phyloP scores from a whole-genome alignment of 768 basidiomycete genomes.

The Hirschioporus abietinus region DNA sequence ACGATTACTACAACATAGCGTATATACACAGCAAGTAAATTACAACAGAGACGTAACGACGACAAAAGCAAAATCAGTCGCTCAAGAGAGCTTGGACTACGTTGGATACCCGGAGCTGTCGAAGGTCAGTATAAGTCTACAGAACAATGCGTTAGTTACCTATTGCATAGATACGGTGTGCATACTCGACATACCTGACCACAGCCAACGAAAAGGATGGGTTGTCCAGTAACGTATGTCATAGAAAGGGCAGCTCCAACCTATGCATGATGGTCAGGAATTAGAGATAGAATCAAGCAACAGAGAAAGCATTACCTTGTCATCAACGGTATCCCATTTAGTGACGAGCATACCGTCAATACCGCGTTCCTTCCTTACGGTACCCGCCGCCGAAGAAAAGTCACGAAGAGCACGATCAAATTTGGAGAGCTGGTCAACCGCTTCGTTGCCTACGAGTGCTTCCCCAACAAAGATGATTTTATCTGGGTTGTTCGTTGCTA shows the following conservation, averaged over 20 bases:
- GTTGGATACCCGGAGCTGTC: slow-evolving; percentile 84
- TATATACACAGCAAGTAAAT: background rate
- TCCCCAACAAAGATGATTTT: slow-evolving; percentile 98
- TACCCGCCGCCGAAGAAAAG: slow-evolving; percentile 67
- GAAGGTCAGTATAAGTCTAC: slow-evolving; percentile 94
- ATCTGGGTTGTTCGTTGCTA: slow-evolving; percentile 90
- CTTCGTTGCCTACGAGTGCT: slow-evolving; percentile 97
- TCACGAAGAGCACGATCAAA: slow-evolving; percentile 93
- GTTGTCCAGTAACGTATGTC: slow-evolving; percentile 99
- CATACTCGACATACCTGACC: slow-evolving; percentile 67
- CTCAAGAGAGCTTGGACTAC: slow-evolving; percentile 91
- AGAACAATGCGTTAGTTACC: slow-evolving; percentile 10
- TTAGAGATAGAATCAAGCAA: background rate
- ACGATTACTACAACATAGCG: background rate
- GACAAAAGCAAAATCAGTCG: slow-evolving; percentile 36
- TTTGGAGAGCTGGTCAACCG: slow-evolving; percentile 95
- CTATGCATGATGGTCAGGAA: slow-evolving; percentile 35
- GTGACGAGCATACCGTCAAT: slow-evolving; percentile 99
- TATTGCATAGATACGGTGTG: slow-evolving; percentile 6
- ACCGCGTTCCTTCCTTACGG: slow-evolving; percentile 68
- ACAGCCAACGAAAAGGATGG: slow-evolving; percentile 96
- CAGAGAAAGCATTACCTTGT: slow-evolving; percentile 58
- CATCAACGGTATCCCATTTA: slow-evolving; percentile 98
- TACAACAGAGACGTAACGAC: background rate
- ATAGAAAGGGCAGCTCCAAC: slow-evolving; percentile 98